phyloP scores from a whole-genome alignment of 2,329 filamentous ascomycete genomes.

The Rutstroemia sp. region DNA sequence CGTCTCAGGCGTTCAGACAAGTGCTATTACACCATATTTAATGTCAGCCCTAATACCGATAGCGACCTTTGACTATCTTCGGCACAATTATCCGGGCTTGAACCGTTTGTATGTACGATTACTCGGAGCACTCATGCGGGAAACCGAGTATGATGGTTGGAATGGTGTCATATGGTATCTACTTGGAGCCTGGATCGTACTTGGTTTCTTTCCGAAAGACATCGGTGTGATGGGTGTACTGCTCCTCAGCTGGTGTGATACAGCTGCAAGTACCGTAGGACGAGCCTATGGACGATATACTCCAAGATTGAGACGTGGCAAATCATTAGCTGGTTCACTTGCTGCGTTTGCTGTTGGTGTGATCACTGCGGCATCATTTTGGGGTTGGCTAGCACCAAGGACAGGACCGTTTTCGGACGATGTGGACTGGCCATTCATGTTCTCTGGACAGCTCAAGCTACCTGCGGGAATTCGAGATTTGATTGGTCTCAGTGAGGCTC shows the following conservation, averaged over 20 bases:
- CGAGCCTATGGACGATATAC: slow-evolving; percentile 86
- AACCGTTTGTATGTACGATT: slow-evolving; percentile 82
- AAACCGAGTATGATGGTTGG: slow-evolving; percentile 88
- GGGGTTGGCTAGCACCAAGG: slow-evolving; percentile 73
- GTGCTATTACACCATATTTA: slow-evolving; percentile 74
- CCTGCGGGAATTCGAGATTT: slow-evolving; percentile 50
- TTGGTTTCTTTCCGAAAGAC: slow-evolving; percentile 88
- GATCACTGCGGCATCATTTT: slow-evolving; percentile 77
- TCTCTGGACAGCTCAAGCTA: slow-evolving; percentile 66
- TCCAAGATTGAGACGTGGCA: slow-evolving; percentile 73
- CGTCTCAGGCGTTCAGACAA: slow-evolving; percentile 66
- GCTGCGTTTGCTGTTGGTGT: slow-evolving; percentile 80
- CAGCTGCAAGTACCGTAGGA: slow-evolving; percentile 90
- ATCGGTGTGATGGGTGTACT: slow-evolving; percentile 83
- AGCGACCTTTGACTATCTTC: slow-evolving; percentile 70
- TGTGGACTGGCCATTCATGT: slow-evolving; percentile 68
- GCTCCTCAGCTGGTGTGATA: slow-evolving; percentile 95
- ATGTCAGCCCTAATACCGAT: slow-evolving; percentile 79
- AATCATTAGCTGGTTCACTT: slow-evolving; percentile 82
- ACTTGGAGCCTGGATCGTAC: slow-evolving; percentile 78
- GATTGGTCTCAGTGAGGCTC: slow-evolving; percentile 51
- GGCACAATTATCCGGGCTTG: slow-evolving; percentile 72
- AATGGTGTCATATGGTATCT: slow-evolving; percentile 98
- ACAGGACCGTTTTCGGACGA: slow-evolving; percentile 62
- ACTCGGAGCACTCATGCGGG: slow-evolving; percentile 89